Percentiles rank a stretch among this genome's conserved stretches.
These are phyloP conservation scores for Exidia glandulosa DNA, from an alignment of 768 basidiomycete genomes.

Conservation along the genomic window DNA sequence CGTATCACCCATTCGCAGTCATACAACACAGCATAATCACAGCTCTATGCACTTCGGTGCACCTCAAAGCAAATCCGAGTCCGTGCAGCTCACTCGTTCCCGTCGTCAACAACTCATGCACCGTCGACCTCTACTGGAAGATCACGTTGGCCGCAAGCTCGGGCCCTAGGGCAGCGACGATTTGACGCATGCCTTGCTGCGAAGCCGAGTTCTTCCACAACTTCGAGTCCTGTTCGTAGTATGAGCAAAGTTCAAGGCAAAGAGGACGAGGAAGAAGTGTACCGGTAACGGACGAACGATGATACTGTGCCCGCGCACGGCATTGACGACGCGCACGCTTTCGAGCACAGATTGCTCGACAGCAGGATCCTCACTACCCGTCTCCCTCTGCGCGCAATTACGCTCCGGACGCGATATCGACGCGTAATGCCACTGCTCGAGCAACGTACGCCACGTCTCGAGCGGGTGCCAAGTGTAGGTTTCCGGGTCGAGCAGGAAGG, in stretches of 20 bases:
- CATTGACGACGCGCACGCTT: conserved; percentile 1
- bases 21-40: too few relatives aligned
- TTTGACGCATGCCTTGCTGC: conserved; percentile 6
- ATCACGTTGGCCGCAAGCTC: background rate
- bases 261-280: background rate
- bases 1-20: too few relatives aligned
- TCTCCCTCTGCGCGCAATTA: background rate
- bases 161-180: conserved; percentile 10
- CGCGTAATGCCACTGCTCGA: conserved; percentile 60
- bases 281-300: background rate
- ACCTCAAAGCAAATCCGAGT: too few relatives aligned
- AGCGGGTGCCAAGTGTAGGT: conserved; percentile 70
- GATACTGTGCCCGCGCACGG: background rate
- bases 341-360: background rate
- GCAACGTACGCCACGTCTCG: conserved; percentile 39
- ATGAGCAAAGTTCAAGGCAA: background rate
- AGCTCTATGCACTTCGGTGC: too few relatives aligned
- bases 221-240: conserved; percentile 9
- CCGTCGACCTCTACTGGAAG: too few relatives aligned
- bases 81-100: too few relatives aligned
- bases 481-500: conserved; percentile 80
- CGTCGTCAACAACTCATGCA: too few relatives aligned
- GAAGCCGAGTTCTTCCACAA: conserved; percentile 4
- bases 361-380: background rate
- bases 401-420: conserved; percentile 53